These are phyloP conservation scores for grape (Vitis vinifera) DNA, from an alignment of 164 flowering plant species.

Conservation along the genomic window DNA sequence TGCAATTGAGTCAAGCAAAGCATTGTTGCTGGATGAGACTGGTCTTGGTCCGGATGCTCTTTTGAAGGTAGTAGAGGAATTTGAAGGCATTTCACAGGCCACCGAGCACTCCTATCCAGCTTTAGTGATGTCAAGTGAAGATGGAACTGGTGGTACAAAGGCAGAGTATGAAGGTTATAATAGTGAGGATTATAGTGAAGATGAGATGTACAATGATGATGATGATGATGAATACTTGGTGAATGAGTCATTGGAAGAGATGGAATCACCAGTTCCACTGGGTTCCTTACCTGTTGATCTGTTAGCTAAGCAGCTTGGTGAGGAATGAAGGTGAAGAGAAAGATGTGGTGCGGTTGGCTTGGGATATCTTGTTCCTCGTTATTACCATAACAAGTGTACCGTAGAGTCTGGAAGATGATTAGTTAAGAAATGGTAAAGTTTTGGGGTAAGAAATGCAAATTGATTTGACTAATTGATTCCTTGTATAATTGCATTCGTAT, in stretches of 20 bases:
- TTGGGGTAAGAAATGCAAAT: too few species aligned
- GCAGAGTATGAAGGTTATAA: not conserved
- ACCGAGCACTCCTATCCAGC: constrained; percentile 73
- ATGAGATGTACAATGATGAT: too few species aligned
- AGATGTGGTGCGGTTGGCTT: too few species aligned
- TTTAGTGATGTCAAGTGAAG: constrained; percentile 39
- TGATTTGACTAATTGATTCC: too few species aligned
- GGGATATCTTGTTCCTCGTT: too few species aligned
- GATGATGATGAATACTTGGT: constrained; percentile 23
- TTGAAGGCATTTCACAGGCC: constrained; percentile 58
- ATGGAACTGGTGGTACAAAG: constrained; percentile 1
- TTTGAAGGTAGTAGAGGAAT: constrained; percentile 71
- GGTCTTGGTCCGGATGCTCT: constrained; percentile 79
- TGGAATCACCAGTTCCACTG: constrained; percentile 34
- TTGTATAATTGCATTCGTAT: too few species aligned
- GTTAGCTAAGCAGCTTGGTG: constrained; percentile 37
- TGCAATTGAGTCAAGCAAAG: constrained; percentile 80
- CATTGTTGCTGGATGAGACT: constrained; percentile 62
- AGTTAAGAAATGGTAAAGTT: too few species aligned
- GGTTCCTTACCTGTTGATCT: constrained; percentile 79
- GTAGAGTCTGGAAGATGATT: too few species aligned
- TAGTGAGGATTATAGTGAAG: too few species aligned
- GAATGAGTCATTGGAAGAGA: constrained; percentile 33
- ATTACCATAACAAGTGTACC: too few species aligned
- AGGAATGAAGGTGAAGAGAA: not conserved